Evolutionary conservation across 2,329 filamentous ascomycete species (phyloP).

Genomic region (Botrytis fabae): DNA sequence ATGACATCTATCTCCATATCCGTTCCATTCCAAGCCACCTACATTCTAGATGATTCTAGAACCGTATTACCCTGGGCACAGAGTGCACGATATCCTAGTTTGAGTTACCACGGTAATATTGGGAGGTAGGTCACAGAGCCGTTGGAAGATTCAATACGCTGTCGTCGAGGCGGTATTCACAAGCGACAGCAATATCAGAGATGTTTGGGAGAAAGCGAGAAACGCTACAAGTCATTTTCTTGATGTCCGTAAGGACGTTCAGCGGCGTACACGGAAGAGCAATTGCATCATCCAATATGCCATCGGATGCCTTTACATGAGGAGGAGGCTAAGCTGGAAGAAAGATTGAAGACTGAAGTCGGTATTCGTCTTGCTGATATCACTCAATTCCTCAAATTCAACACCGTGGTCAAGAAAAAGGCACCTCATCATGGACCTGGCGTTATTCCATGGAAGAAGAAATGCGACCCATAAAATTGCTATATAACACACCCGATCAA

Average conservation of each 20-base stretch:
- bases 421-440: neutral
- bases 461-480: neutral
- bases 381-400: neutral
- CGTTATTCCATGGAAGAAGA: neutral
- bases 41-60: slow-evolving; percentile 10
- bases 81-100: neutral
- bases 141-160: neutral
- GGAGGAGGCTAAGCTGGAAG: neutral
- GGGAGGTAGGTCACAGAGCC: neutral
- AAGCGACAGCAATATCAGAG: neutral
- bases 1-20: neutral
- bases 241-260: neutral
- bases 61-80: neutral
- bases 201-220: neutral
- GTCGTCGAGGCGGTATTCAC: neutral
- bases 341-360: neutral
- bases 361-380: neutral
- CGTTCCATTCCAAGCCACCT: neutral
- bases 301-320: neutral
- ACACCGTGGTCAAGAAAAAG: neutral
- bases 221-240: neutral
- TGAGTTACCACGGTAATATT: neutral
- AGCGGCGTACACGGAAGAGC: neutral
- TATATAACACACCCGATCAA: neutral
- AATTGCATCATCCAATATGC: neutral